A percentile compares a stretch with the other conserved stretches of the same genome.
These are phyloP conservation scores for Aspergillus sp. DNA, from an alignment of 2,329 filamentous ascomycete species.

Conservation along the genomic window DNA sequence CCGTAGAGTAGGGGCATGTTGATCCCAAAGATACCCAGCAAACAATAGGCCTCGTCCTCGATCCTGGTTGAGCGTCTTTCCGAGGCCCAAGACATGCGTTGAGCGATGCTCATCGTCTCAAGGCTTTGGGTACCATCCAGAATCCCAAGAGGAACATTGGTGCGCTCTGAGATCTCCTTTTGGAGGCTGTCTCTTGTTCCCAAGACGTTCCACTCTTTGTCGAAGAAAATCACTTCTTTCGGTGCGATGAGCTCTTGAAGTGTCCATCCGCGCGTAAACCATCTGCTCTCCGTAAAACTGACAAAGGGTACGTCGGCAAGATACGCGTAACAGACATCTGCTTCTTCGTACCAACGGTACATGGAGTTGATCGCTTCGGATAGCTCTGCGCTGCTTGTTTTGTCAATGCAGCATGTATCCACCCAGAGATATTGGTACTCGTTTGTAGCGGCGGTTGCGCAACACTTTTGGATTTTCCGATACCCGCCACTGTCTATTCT, in stretches of 20 bases:
- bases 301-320: background rate
- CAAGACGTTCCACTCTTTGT: background rate
- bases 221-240: background rate
- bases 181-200: background rate
- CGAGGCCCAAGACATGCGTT: conserved; percentile 3
- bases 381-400: background rate
- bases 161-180: background rate
- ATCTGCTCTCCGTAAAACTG: background rate
- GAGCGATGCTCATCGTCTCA: background rate
- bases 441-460: background rate
- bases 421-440: background rate
- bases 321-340: background rate
- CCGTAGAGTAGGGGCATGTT: conserved; percentile 2
- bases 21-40: background rate
- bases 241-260: conserved; percentile 1
- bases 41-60: background rate
- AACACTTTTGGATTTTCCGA: background rate
- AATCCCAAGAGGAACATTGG: background rate
- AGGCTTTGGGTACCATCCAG: background rate
- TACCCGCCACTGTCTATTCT: background rate
- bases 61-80: background rate
- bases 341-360: background rate
- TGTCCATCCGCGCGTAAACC: background rate
- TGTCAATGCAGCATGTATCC: background rate
- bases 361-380: background rate